These are phyloP conservation scores for Aspergillus aculeatus DNA, from an alignment of 2,329 filamentous ascomycete genomes.

Conservation along the genomic window DNA sequence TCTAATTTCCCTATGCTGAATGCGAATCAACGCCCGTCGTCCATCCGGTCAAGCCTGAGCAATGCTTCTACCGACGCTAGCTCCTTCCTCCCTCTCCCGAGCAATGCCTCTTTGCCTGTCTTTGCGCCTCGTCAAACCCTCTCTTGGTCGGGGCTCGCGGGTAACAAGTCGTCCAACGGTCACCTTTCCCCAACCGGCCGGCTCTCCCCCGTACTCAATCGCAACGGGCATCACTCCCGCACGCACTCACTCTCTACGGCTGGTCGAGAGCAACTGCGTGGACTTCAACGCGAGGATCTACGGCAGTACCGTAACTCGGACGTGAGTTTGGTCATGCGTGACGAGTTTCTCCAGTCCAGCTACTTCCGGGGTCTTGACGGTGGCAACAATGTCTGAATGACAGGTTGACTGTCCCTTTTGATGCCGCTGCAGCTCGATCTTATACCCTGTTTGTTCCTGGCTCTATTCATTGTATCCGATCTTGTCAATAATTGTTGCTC, in stretches of 20 bases:
- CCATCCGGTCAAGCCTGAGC: slow-evolving; percentile 30
- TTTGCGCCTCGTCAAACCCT: slow-evolving; percentile 32
- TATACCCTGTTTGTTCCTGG: not conserved
- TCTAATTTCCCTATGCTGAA: slow-evolving; percentile 22
- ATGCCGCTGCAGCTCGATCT: not conserved
- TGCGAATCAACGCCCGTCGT: slow-evolving; percentile 19
- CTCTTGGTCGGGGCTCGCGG: slow-evolving; percentile 10
- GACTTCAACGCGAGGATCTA: slow-evolving; percentile 35
- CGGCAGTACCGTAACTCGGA: slow-evolving; percentile 41
- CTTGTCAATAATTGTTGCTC: not conserved
- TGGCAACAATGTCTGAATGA: slow-evolving; percentile 2
- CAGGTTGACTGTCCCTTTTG: not conserved
- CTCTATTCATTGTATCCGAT: not conserved
- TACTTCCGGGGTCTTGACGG: slow-evolving; percentile 19
- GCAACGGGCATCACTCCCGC: slow-evolving; percentile 15
- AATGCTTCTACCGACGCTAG: slow-evolving; percentile 32
- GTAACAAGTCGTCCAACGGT: slow-evolving; percentile 13
- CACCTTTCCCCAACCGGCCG: slow-evolving; percentile 19
- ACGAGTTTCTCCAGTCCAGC: slow-evolving; percentile 34
- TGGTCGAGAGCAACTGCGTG: slow-evolving; percentile 32
- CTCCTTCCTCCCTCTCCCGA: slow-evolving; percentile 29
- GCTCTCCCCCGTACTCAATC: slow-evolving; percentile 17
- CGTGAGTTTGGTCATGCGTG: slow-evolving; percentile 35
- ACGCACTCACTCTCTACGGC: slow-evolving; percentile 27
- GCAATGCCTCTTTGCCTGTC: slow-evolving; percentile 27